A percentile compares a stretch with the other conserved stretches of the same genome.
phyloP scores from a whole-genome alignment of 192 early-diverging fungal species.

The Gamsiella multidivaricata region DNA sequence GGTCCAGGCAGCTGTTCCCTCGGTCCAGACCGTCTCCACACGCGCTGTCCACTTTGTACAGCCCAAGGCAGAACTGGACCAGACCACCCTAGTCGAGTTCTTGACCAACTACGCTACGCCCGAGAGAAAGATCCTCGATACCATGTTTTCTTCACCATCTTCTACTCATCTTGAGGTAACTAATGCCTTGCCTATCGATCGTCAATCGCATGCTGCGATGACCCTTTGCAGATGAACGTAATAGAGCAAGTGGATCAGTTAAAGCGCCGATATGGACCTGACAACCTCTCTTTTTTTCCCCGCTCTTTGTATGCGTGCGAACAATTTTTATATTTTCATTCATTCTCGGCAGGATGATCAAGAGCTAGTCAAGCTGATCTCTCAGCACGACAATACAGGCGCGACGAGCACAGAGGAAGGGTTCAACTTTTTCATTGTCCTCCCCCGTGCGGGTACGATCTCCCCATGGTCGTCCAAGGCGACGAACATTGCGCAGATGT shows the following conservation, averaged over 20 bases:
- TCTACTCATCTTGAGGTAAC: conserved; percentile 21
- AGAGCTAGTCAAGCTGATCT: conserved; percentile 22
- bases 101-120: conserved; percentile 54
- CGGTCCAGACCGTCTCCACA: conserved; percentile 64
- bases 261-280: too few relatives aligned
- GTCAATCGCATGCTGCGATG: too few relatives aligned
- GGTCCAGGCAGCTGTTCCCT: conserved; percentile 66
- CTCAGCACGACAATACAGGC: conserved; percentile 3
- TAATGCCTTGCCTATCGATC: too few relatives aligned
- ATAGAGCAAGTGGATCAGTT: background rate
- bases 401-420: conserved; percentile 11
- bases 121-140: conserved; percentile 60
- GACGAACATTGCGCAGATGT: conserved; percentile 95
- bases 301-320: background rate
- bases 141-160: conserved; percentile 49
- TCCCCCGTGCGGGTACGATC: conserved; percentile 96
- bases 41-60: conserved; percentile 86
- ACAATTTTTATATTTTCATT: background rate
- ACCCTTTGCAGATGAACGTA: too few relatives aligned
- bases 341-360: conserved; percentile 45
- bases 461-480: conserved; percentile 99
- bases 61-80: conserved; percentile 50
- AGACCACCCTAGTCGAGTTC: conserved; percentile 50
- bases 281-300: background rate
- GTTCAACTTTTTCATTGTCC: conserved; percentile 72